phyloP scores from a whole-genome alignment of 768 basidiomycete genomes.

The Albatrellus ellisii region DNA sequence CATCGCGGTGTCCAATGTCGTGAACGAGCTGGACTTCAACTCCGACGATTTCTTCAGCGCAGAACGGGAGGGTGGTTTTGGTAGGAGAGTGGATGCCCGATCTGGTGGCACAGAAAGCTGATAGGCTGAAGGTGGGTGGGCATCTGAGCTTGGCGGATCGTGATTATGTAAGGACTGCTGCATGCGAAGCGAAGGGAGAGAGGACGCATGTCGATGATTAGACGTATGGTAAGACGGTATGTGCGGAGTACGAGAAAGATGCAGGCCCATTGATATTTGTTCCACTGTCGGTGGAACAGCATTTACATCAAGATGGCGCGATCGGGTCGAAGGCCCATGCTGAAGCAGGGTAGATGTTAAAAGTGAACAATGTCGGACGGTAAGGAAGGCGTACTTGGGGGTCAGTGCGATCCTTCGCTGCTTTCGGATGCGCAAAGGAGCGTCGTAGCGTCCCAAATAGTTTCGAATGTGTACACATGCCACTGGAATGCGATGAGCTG shows the following conservation, averaged over 20 bases:
- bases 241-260: constrained; percentile 66
- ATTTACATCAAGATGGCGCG: too few relatives aligned
- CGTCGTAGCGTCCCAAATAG: constrained; percentile 1
- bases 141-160: too few relatives aligned
- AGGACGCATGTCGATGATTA: neutral
- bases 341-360: too few relatives aligned
- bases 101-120: too few relatives aligned
- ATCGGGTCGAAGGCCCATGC: too few relatives aligned
- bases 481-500: neutral
- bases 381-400: neutral
- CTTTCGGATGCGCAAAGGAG: neutral
- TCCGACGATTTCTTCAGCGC: constrained; percentile 47
- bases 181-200: constrained; percentile 7
- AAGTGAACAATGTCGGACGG: neutral
- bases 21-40: neutral
- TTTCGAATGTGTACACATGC: neutral
- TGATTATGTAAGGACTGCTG: neutral
- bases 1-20: constrained; percentile 17
- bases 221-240: constrained; percentile 27
- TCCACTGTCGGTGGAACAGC: constrained; percentile 50
- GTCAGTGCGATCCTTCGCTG: neutral
- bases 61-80: constrained; percentile 48
- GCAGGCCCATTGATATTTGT: constrained; percentile 74
- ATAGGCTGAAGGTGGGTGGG: too few relatives aligned
- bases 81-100: constrained; percentile 21